Base-by-base conservation (phyloP, 257 asterid genomes). In the Solanum sparsipilum region DNA sequence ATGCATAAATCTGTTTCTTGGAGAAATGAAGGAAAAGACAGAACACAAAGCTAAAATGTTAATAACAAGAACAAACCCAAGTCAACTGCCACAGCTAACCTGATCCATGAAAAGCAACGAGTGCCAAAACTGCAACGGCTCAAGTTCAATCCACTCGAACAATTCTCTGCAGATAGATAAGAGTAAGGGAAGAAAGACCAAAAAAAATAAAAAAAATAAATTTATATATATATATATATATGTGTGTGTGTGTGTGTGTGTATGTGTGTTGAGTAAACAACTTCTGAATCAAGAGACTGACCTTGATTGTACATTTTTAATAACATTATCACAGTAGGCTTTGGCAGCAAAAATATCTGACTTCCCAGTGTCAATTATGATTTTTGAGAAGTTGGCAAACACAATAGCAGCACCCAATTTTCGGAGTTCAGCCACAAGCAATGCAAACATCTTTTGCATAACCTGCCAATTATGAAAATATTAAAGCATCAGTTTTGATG, bases 91-190 rank as follows among this genome's bases (percentile, higher is more conserved):
- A 82, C 18, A 82, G 91, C 94, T 87, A 87, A 97, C 99, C 99
- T 96, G 99, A 90, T 97, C 99, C 99, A 97, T 97, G 89, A 97
- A 96, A 89, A 97, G 96, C 83, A 96, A 90, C 88, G 98, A 96
- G 91, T 97, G 97, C 98, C 98, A 97, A 88, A 92, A 97, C 94
- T 96, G 98, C 90, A 88, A 84, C 41, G 98, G 99, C 92, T 97
- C 99, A 74, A 97, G 94, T 92, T 95, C 99, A 85, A 97, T 90
- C 99, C 98, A 97, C 93, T 96, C 98, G 87, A 97, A 97, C 75
- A 97, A 91, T 89, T 97, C 99, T 92, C 99, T 97, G 93, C 65
- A 29, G 89, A 39, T 52, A 56, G 52, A 41, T 5, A 74, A 39
- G 87, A 46, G 16, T 89, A 86, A 89, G 89, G 38, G 90, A 78